These are phyloP conservation scores for Pyronema omphalodes DNA, from an alignment of 495 filamentous ascomycete species.

Conservation along the genomic window DNA sequence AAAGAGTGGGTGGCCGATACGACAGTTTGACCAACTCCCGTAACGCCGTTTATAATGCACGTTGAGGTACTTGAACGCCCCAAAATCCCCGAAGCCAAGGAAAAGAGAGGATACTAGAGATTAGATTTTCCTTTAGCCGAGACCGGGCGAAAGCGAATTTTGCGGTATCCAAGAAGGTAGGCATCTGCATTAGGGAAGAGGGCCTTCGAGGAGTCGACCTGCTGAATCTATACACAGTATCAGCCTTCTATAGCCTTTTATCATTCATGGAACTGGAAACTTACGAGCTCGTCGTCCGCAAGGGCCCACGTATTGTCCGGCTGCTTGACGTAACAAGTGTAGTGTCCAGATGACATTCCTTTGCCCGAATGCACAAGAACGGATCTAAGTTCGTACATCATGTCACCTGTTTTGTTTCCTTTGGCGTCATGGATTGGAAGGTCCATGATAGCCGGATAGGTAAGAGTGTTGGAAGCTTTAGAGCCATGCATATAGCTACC, in stretches of 20 bases:
- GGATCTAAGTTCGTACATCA: conserved; percentile 9
- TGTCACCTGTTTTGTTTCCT: conserved; percentile 5
- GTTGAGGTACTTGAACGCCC: no score
- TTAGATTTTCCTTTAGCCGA: neutral
- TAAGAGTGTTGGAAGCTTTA: neutral
- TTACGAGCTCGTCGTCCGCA: conserved; percentile 15
- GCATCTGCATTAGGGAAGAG: neutral
- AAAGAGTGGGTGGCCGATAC: no score
- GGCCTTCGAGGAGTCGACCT: no score
- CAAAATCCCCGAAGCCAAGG: no score
- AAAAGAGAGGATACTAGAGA: no score
- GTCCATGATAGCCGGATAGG: conserved; percentile 10
- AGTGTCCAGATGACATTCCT: conserved; percentile 12
- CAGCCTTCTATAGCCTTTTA: no score
- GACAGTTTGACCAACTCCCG: no score
- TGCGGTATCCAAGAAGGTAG: conserved; percentile 1
- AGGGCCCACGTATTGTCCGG: conserved; percentile 16
- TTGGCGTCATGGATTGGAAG: conserved; percentile 6
- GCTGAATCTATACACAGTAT: no score
- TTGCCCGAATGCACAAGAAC: conserved; percentile 15
- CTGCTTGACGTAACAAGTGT: conserved; percentile 17
- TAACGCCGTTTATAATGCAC: no score
- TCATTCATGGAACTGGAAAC: neutral
- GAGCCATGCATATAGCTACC: neutral
- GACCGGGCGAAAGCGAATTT: neutral